Conservation (phyloP, 768 basidiomycete genomes). For the Piloderma croceum region DNA sequence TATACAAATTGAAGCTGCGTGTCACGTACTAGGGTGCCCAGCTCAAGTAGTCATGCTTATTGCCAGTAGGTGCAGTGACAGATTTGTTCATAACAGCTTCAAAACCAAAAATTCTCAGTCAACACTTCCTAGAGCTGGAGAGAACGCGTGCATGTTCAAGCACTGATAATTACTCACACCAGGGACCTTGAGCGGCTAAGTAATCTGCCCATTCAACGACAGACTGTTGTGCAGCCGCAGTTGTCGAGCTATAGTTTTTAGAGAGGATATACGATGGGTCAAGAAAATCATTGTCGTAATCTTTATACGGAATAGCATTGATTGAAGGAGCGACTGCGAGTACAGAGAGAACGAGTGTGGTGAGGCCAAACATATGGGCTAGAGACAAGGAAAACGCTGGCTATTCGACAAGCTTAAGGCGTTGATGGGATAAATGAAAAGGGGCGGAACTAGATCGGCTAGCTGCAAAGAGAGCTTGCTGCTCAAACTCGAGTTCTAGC, state of each 20-base stretch:
- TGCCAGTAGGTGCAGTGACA: conserved; percentile 44
- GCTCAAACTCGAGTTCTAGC: too few relatives aligned
- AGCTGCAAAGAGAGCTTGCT: too few relatives aligned
- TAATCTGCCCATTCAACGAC: conserved; percentile 43
- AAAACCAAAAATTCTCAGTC: not conserved
- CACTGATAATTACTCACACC: conserved; percentile 42
- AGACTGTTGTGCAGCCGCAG: conserved; percentile 40
- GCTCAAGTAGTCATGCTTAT: conserved; percentile 62
- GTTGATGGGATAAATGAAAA: too few relatives aligned
- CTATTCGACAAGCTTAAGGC: too few relatives aligned
- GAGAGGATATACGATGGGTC: conserved; percentile 45
- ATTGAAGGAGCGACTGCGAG: too few relatives aligned
- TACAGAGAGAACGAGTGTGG: too few relatives aligned
- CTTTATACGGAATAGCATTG: too few relatives aligned
- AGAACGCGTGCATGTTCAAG: too few relatives aligned
- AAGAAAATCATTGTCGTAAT: conserved; percentile 53
- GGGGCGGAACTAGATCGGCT: too few relatives aligned
- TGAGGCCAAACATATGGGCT: too few relatives aligned
- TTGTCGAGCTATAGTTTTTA: conserved; percentile 36
- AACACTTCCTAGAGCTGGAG: too few relatives aligned
- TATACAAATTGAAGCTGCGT: not conserved
- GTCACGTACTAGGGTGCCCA: conserved; percentile 61
- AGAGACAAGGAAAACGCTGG: too few relatives aligned
- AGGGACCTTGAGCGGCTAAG: conserved; percentile 42
- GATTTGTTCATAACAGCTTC: conserved; percentile 46